phyloP scores from a whole-genome alignment of 805 yeast genomes.

The Candida nemodendra region DNA sequence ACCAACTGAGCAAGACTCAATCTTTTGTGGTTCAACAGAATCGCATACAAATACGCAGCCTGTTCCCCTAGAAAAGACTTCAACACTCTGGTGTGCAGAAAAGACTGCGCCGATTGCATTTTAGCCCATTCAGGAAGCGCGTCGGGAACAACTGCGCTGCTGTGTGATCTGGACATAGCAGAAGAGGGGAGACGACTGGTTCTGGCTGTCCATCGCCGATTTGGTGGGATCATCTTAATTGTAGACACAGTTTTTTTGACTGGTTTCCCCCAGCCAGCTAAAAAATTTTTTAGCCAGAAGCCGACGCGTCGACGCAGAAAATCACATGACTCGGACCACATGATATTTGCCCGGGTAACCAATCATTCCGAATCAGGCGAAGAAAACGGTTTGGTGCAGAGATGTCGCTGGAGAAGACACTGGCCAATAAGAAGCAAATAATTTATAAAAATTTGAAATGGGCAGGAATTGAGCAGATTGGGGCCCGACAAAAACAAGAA shows the following conservation, averaged over 20 bases:
- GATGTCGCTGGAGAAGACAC: not conserved
- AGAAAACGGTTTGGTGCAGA: not conserved
- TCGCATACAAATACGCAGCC: conserved; percentile 61
- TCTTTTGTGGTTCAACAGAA: conserved; percentile 67
- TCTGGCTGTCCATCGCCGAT: too few relatives aligned
- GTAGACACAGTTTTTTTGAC: too few relatives aligned
- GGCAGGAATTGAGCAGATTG: not conserved
- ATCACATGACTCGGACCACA: too few relatives aligned
- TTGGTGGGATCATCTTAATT: too few relatives aligned
- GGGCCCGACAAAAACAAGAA: not conserved
- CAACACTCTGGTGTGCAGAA: conserved; percentile 52
- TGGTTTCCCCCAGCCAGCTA: too few relatives aligned
- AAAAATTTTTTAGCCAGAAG: too few relatives aligned
- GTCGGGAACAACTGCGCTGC: conserved; percentile 14
- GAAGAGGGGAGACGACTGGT: not conserved
- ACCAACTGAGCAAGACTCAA: conserved; percentile 55
- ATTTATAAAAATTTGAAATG: conserved; percentile 13
- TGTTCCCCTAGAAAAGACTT: conserved; percentile 66
- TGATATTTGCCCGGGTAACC: too few relatives aligned
- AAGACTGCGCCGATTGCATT: conserved; percentile 63
- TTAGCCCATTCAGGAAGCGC: conserved; percentile 37
- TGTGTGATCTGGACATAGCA: not conserved
- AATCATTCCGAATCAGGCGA: not conserved
- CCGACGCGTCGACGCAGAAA: too few relatives aligned
- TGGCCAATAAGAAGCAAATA: conserved; percentile 20